Conservation (phyloP, 2,329 filamentous ascomycete genomes). For the Gaeumannomyces sp. region DNA sequence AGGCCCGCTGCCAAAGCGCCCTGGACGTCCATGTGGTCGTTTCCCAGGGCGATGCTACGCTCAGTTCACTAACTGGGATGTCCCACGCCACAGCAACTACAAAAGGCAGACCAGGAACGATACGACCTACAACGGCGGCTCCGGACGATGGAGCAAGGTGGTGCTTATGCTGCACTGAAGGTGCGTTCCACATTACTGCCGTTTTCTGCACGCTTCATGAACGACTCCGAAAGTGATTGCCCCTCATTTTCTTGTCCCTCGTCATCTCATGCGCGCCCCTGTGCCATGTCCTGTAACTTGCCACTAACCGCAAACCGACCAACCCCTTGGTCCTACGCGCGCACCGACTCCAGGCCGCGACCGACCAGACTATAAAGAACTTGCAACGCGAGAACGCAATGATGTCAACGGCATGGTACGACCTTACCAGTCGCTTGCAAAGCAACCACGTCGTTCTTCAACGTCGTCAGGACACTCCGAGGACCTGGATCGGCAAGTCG, state of each 20-base stretch:
- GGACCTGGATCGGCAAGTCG: constrained; percentile 82
- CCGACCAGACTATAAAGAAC: constrained; percentile 55
- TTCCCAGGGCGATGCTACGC: no score
- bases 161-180: constrained; percentile 44
- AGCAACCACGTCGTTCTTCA: constrained; percentile 78
- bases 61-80: not conserved
- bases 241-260: constrained; percentile 3
- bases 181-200: constrained; percentile 31
- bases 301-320: not conserved
- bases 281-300: not conserved
- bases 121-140: constrained; percentile 49
- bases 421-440: constrained; percentile 70
- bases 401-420: constrained; percentile 81
- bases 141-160: constrained; percentile 45
- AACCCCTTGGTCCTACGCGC: not conserved
- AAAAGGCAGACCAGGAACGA: constrained; percentile 50
- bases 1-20: no score
- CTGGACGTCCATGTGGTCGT: not conserved
- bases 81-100: constrained; percentile 42
- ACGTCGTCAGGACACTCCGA: constrained; percentile 65
- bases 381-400: constrained; percentile 72
- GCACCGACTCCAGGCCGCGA: constrained; percentile 33
- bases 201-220: constrained; percentile 8
- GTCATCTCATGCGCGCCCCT: not conserved
- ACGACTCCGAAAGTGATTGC: not conserved